Base-by-base conservation (phyloP, 2,329 filamentous ascomycete species). In the Dothidotthia symphoricarpi region DNA sequence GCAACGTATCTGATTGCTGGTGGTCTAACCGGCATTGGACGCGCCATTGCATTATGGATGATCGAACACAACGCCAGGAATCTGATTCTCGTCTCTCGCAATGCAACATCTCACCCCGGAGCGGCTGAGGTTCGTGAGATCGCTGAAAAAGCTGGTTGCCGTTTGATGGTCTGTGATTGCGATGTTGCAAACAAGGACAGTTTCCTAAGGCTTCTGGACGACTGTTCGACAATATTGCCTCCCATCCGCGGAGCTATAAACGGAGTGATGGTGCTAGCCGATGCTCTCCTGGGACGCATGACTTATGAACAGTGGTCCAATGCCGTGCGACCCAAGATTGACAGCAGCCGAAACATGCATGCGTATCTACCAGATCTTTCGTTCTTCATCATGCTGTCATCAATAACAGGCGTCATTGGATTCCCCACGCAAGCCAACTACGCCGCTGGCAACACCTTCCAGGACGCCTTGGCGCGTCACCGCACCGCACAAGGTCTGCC, bases 221-320 rank as follows among this genome's bases (percentile, higher is more conserved):
- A 49, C 8, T 27, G 4, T 32, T 11, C 17, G 3, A 12, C 7
- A 36, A 27, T 8, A 8, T 29, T 63, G 17, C 53, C 57, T 12
- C 54, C 57, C 2, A 47, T 63, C 12, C 43, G 48, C 16, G 59
- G 58, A 24, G 50, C 56, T 24, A 47, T 57, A 16, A 51, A 57
- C 13, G 55, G 47, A 10, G 59, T 58, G 19, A 63, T 63, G 59
- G 45, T 59, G 2, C 41, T 63, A 6, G 28, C 31, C 3, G 36
- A 53, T 25, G 26, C 33, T 3, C 29, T 44, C 11, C 36, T 53
- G n/a, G 43, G 44, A 12, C 39, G 55, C 8, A 47, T 48, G 44
- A 35, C 30, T 0, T 27, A 27, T 11, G 34, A 37, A 3, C 36
- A 40, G 22, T 53, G 41, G 34, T 26, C 28, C 1, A 36, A 29